Evolutionary conservation across 176 grass and related monocot species (phyloP).

Genomic region (Metroxylon sagu): DNA sequence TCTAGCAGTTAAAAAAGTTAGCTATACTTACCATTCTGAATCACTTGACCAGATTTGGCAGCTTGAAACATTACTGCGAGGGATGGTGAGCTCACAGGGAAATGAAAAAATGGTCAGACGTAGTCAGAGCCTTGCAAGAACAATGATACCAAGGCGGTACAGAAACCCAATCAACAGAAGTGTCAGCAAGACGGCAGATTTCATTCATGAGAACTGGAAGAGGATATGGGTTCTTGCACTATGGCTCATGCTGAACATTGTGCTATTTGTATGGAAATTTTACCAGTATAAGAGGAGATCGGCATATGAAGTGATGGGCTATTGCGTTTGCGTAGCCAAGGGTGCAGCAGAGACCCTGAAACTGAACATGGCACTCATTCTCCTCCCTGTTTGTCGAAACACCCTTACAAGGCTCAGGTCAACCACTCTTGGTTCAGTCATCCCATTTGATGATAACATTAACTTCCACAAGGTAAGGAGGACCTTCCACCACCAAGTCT

Average conservation of each 20-base stretch:
- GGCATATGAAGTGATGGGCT: slow-evolving; percentile 31
- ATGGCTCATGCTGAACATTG: slow-evolving; percentile 24
- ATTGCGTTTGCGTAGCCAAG: slow-evolving; percentile 34
- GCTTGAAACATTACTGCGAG: slow-evolving; percentile 72
- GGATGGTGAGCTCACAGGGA: slow-evolving; percentile 72
- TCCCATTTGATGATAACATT: slow-evolving; percentile 43
- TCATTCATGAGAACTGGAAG: slow-evolving; percentile 48
- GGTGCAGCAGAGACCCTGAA: slow-evolving; percentile 41
- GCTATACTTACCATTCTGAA: background rate
- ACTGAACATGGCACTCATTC: slow-evolving; percentile 44
- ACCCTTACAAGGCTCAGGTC: slow-evolving; percentile 36
- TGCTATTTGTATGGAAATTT: slow-evolving; percentile 33
- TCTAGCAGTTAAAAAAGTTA: too few relatives aligned
- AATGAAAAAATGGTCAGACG: slow-evolving; percentile 53
- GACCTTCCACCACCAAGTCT: background rate
- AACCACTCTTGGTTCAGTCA: slow-evolving; percentile 9
- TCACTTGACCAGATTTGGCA: slow-evolving; percentile 60
- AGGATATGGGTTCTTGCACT: slow-evolving; percentile 28
- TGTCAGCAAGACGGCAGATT: slow-evolving; percentile 56
- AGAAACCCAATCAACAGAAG: slow-evolving; percentile 49
- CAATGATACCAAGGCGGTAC: slow-evolving; percentile 76
- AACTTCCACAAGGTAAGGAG: slow-evolving; percentile 35
- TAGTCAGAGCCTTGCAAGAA: slow-evolving; percentile 64
- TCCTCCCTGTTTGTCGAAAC: slow-evolving; percentile 41
- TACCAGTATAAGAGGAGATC: slow-evolving; percentile 29